Conservation (phyloP, 176 grass and related monocot genomes). For the Carex cristatella region DNA sequence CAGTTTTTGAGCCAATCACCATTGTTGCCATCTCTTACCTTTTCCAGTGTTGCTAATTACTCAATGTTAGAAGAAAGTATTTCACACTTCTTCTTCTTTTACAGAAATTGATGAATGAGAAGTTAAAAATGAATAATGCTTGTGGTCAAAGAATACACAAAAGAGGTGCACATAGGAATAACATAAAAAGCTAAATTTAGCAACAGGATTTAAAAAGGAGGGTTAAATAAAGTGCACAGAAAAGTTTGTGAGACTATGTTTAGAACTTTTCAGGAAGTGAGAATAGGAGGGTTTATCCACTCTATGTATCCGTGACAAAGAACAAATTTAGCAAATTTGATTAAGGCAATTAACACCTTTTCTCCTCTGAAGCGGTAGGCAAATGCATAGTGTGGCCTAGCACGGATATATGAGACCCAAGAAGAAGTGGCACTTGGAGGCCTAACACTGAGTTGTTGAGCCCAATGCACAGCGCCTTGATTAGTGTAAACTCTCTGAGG, state of each 20-base stretch:
- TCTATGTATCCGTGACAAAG: neutral
- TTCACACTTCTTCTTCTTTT: neutral
- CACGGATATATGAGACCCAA: neutral
- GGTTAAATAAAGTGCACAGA: neutral
- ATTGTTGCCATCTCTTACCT: neutral
- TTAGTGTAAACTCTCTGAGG: neutral
- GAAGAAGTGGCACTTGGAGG: too few relatives aligned
- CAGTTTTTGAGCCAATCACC: constrained; percentile 11
- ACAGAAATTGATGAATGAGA: neutral
- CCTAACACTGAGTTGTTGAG: neutral
- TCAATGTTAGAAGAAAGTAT: constrained; percentile 4
- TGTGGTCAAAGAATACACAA: neutral
- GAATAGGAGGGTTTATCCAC: neutral
- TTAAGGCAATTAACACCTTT: neutral
- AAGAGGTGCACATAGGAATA: neutral
- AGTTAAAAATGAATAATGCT: neutral
- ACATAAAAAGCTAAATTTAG: neutral
- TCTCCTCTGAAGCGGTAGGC: neutral
- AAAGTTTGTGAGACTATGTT: neutral
- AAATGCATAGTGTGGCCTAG: neutral
- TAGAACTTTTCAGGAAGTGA: neutral
- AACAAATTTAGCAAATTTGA: neutral
- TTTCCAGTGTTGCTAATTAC: neutral
- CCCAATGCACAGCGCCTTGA: too few relatives aligned
- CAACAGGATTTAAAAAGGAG: neutral